Evolutionary conservation across 108 stramenopile genomes (phyloP), one percentile per base, ranked within the genome.

Genomic region (Cylindrotheca fusiformis): DNA sequence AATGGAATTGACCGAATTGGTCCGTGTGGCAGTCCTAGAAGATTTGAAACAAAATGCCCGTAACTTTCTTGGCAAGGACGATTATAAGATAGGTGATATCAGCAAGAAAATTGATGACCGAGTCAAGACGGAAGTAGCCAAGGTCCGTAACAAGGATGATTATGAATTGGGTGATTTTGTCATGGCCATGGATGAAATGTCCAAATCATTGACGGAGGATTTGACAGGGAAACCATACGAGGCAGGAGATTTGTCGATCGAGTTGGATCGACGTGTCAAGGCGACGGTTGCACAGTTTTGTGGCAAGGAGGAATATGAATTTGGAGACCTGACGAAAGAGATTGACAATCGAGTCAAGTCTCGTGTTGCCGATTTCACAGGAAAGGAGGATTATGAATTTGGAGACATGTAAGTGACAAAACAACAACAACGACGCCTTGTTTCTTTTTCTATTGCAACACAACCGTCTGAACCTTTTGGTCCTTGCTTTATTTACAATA

Each of bases 211-310:
- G 71, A 78, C 77, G 20, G 72, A 73, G 61, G 67, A 78, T 56
- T 52, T 92, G 71, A 84, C 86, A 2, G 91, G 91, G 32, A 91
- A 91, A 55, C 81, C 69, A 6, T 91, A 91, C 31, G 84, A 91
- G 60, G 76, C 85, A 49, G 91, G 91, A 1, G 88, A 90, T 66
- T 68, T 93, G 52, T 74, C 80, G 28, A 58, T 55, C 2, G 88
- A 90, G 52, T 55, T 93, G 19, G 84, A 87, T 60, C 52, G 58
- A 6, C 76, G 88, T 1, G 80, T 86, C 29, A 87, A 85, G 48
- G 50, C 45, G 10, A 46, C 60, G n/a, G 88, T 93, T 3, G 82
- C 80, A 4, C 55, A 76, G 32, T 92, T 83, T 59, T 77, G 75
- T 60, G 91, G 91, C 2, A 81, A 76, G 29, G 84, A 65, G 6